Conservation (phyloP, 129 eudicot species). For the Tagetes erecta region DNA sequence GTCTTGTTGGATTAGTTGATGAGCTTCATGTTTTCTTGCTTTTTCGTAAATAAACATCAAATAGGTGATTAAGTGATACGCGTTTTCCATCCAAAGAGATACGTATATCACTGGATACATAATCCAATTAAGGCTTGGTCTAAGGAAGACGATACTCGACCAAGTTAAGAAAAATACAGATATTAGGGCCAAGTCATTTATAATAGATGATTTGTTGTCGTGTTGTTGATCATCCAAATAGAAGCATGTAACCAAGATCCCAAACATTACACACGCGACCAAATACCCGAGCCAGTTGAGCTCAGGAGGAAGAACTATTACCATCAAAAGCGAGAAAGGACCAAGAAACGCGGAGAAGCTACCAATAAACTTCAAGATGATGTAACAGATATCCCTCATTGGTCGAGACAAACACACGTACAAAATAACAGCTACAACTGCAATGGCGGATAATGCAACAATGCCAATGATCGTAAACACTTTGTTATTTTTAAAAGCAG, state of each 20-base stretch:
- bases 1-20: not conserved
- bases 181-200: not conserved
- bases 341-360: not conserved
- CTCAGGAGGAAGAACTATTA: not conserved
- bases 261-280: not conserved
- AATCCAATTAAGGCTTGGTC: not conserved
- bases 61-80: not conserved
- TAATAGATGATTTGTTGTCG: not conserved
- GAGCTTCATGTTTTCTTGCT: not conserved
- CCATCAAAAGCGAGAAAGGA: constrained; percentile 9
- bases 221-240: constrained; percentile 5
- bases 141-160: not conserved
- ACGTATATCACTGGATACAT: not conserved
- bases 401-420: not conserved
- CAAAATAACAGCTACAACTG: not conserved
- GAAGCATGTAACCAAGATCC: not conserved
- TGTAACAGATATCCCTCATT: not conserved
- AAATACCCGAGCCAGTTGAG: not conserved
- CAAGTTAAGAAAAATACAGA: not conserved
- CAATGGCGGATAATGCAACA: not conserved
- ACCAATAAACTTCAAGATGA: not conserved
- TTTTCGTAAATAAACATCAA: not conserved
- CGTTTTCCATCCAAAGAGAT: not conserved
- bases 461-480: not conserved
- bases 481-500: not conserved